These are phyloP conservation scores for Gossypium ekmanianum DNA, from an alignment of 345 rosid species.

Conservation along the genomic window DNA sequence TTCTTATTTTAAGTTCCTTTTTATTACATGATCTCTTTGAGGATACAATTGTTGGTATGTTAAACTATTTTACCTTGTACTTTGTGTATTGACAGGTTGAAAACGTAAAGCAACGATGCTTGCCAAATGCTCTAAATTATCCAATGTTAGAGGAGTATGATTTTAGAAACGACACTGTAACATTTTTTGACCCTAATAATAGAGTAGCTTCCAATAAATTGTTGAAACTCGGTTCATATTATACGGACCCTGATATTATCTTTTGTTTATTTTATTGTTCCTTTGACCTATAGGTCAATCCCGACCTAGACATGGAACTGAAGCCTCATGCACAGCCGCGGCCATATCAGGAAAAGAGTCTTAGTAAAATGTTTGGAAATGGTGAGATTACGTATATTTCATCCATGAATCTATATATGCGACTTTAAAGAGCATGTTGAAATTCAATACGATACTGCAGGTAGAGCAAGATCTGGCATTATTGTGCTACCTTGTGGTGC, in stretches of 20 bases:
- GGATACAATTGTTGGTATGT: not conserved
- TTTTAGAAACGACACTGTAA: constrained; percentile 78
- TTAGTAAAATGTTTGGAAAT: constrained; percentile 99
- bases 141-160: constrained; percentile 99
- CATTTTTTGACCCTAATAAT: not conserved
- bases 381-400: constrained; percentile 36
- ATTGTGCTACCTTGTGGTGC: constrained; percentile 98
- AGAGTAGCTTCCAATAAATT: not conserved
- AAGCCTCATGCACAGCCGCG: constrained; percentile 95
- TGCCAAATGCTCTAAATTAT: constrained; percentile 90
- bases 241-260: not conserved
- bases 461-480: constrained; percentile 97
- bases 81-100: constrained; percentile 59
- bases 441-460: constrained; percentile 32
- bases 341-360: constrained; percentile 94
- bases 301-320: constrained; percentile 87
- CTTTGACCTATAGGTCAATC: constrained; percentile 61
- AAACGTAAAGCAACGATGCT: constrained; percentile 92
- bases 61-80: not conserved
- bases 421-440: no score
- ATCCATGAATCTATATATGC: not conserved
- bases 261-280: constrained; percentile 5
- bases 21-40: not conserved
- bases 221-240: not conserved
- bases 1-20: not conserved